Percentiles rank a stretch among this genome's conserved stretches.
Evolutionary conservation across 2,329 filamentous ascomycete species (phyloP).

Genomic region (Xylaria sp.): DNA sequence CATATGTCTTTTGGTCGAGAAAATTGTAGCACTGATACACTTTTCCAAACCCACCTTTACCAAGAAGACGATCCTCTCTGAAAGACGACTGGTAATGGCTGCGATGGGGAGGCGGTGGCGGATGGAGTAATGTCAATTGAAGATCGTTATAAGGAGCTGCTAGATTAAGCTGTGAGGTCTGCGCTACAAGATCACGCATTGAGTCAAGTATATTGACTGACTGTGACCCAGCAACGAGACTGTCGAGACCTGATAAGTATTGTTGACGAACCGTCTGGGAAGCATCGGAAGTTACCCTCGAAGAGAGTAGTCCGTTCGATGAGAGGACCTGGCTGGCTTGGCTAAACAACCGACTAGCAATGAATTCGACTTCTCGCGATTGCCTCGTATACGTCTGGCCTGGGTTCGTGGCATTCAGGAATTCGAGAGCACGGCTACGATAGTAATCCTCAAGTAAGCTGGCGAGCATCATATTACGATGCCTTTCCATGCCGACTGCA

Average conservation of each 20-base stretch:
- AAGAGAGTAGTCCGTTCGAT: slow-evolving; percentile 34
- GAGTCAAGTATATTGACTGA: slow-evolving; percentile 37
- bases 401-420: slow-evolving; percentile 44
- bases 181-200: slow-evolving; percentile 43
- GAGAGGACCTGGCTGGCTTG: slow-evolving; percentile 45
- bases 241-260: slow-evolving; percentile 48
- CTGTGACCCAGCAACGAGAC: slow-evolving; percentile 39
- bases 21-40: slow-evolving; percentile 49
- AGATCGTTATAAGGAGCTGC: slow-evolving; percentile 43
- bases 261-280: slow-evolving; percentile 41
- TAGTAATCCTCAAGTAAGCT: slow-evolving; percentile 50
- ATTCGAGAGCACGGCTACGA: slow-evolving; percentile 46
- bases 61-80: slow-evolving; percentile 46
- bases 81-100: slow-evolving; percentile 49
- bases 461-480: slow-evolving; percentile 51
- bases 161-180: slow-evolving; percentile 41
- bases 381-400: slow-evolving; percentile 44
- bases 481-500: slow-evolving; percentile 42
- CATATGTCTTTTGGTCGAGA: slow-evolving; percentile 48
- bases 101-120: slow-evolving; percentile 18
- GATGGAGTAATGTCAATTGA: slow-evolving; percentile 39
- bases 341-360: slow-evolving; percentile 43
- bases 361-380: slow-evolving; percentile 46
- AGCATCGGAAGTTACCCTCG: slow-evolving; percentile 39
- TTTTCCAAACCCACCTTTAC: slow-evolving; percentile 51